Percentiles rank a stretch among this genome's conserved stretches.
phyloP scores from a whole-genome alignment of 2,329 filamentous ascomycete species.

The Xylaria multiplex region DNA sequence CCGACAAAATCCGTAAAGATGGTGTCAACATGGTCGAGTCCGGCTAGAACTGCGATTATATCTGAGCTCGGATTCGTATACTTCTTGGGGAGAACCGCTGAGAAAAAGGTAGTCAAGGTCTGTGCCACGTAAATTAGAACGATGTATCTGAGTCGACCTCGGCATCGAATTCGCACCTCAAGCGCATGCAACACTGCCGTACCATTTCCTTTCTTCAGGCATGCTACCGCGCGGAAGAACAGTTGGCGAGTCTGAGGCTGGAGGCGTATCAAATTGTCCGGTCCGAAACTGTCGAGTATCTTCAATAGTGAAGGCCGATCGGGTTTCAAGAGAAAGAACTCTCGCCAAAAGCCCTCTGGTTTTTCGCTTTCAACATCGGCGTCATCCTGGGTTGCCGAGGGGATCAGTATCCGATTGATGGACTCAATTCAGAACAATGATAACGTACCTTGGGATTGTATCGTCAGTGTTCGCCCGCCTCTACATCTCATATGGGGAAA shows the following conservation, averaged over 20 bases:
- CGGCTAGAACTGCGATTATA: constrained; percentile 88
- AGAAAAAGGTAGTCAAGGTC: constrained; percentile 91
- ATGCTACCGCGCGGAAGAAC: constrained; percentile 76
- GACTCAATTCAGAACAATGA: constrained; percentile 1
- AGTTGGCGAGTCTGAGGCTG: constrained; percentile 83
- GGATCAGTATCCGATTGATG: constrained; percentile 40
- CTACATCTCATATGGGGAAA: constrained; percentile 35
- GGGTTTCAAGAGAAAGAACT: constrained; percentile 91
- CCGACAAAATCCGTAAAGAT: constrained; percentile 90
- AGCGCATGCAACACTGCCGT: constrained; percentile 81
- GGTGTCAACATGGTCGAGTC: constrained; percentile 85
- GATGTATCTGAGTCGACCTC: background rate
- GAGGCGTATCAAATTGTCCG: constrained; percentile 79
- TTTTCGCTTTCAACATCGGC: constrained; percentile 72
- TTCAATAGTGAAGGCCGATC: constrained; percentile 74
- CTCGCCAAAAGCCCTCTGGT: constrained; percentile 92
- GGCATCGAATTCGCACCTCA: constrained; percentile 69
- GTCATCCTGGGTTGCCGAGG: constrained; percentile 59
- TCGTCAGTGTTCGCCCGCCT: constrained; percentile 43
- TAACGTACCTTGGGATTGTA: constrained; percentile 46
- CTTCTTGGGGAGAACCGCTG: constrained; percentile 82
- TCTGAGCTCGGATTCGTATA: constrained; percentile 97
- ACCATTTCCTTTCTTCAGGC: constrained; percentile 69
- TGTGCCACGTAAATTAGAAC: constrained; percentile 60
- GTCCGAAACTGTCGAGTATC: constrained; percentile 74